These are phyloP conservation scores for Platanus orientalis DNA, from an alignment of 164 flowering plant genomes.

Conservation along the genomic window DNA sequence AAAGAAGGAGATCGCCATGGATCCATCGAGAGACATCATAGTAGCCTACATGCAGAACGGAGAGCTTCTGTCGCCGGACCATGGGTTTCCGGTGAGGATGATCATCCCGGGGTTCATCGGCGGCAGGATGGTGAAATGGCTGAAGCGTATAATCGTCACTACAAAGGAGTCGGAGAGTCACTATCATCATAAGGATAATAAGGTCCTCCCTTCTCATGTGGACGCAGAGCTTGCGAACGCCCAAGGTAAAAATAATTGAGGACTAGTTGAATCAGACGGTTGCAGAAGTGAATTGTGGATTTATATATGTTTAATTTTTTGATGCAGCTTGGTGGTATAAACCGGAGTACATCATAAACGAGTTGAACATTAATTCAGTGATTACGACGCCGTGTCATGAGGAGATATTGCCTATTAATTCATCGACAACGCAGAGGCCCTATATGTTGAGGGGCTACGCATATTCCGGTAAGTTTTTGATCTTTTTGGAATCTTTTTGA, in stretches of 20 bases:
- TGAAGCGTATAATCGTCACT: conserved; percentile 69
- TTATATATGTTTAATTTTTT: neutral
- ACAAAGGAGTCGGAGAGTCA: conserved; percentile 59
- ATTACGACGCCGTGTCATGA: conserved; percentile 89
- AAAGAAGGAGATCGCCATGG: conserved; percentile 67
- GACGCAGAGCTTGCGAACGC: conserved; percentile 90
- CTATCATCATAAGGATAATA: conserved; percentile 78
- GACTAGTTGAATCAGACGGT: no score
- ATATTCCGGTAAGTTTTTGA: conserved; percentile 65
- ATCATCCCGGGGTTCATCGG: conserved; percentile 95
- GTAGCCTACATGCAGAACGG: conserved; percentile 97
- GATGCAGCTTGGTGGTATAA: conserved; percentile 98
- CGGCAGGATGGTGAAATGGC: conserved; percentile 97
- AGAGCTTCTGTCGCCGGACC: conserved; percentile 67
- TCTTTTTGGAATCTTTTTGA: neutral
- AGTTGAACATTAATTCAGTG: conserved; percentile 90
- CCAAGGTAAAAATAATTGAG: conserved; percentile 57
- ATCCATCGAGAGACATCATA: conserved; percentile 72
- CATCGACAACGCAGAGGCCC: conserved; percentile 72
- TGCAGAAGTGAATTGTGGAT: neutral
- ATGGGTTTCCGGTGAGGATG: conserved; percentile 85
- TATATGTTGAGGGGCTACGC: conserved; percentile 85
- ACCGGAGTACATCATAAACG: conserved; percentile 91
- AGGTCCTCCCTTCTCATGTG: conserved; percentile 87
- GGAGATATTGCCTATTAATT: conserved; percentile 79